Base-by-base conservation (phyloP, 805 yeast genomes). In the Metschnikowia orientalis region DNA sequence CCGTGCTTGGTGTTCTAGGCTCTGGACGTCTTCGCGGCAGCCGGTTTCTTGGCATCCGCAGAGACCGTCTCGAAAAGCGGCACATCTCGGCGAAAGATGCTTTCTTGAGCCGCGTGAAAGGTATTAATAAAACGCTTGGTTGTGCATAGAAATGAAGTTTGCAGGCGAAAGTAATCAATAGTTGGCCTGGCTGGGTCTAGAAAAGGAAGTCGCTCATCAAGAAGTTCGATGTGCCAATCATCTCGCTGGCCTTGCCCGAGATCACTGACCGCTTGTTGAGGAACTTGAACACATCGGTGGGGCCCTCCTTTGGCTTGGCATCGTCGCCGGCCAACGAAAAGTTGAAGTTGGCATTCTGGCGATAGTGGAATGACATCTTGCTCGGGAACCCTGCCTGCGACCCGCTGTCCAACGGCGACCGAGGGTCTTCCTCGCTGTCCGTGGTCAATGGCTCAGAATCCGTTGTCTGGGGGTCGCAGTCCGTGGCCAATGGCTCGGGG, bases 171-270 rank as follows among this genome's bases (percentile, higher is more conserved):
- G n/a, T n/a, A n/a, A n/a, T n/a, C n/a, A n/a, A n/a, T n/a, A n/a
- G n/a, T n/a, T n/a, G n/a, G n/a, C n/a, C n/a, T n/a, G n/a, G n/a
- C n/a, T n/a, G n/a, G n/a, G n/a, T 21, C 37, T 29, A 66, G 41
- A 65, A 59, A 47, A 64, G 61, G 40, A 66, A 66, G 36, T 67
- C 72, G 42, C 63, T 63, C 42, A 66, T 59, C 41, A 65, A 46
- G 36, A 67, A 61, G 28, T 57, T 63, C 16, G 67, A 61, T 18
- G 62, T 53, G 32, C 70, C 58, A 34, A 67, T 59, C 66, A 65
- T 66, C 49, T 65, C 71, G 36, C 67, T 61, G 33, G 69, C 67
- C 41, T 55, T 60, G 28, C 71, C 71, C 18, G 60, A 48, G 26
- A 64, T 44, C 29, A 65, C 52, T 23, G 64, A 57, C 31, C 58